Evolutionary conservation across 306 rosid genomes (phyloP).

Genomic region (Cicer chorassanicum): DNA sequence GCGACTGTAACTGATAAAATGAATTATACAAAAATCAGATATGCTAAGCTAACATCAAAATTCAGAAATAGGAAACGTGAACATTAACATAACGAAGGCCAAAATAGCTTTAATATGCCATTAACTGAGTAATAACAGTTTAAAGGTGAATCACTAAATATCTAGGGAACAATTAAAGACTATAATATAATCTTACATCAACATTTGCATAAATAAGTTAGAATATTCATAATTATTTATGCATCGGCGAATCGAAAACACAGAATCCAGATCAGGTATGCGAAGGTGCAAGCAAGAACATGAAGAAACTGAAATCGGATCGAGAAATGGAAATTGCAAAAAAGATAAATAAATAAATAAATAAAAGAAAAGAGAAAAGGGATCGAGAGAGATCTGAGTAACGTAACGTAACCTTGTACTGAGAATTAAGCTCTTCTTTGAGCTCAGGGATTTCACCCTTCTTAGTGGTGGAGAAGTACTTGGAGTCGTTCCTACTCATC

Average conservation of each 20-base stretch:
- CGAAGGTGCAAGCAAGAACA: background rate
- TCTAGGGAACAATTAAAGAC: background rate
- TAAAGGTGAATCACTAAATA: constrained; percentile 13
- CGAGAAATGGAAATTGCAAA: constrained; percentile 18
- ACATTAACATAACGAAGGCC: background rate
- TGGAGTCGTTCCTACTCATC: constrained; percentile 99
- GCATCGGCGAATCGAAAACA: background rate
- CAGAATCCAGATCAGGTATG: constrained; percentile 33
- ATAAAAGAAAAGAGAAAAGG: background rate
- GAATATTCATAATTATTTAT: background rate
- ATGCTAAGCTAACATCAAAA: background rate
- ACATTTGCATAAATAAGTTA: constrained; percentile 25
- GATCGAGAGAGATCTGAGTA: constrained; percentile 39
- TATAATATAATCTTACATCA: background rate
- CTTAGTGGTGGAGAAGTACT: constrained; percentile 98
- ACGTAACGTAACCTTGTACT: constrained; percentile 82
- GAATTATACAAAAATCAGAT: background rate
- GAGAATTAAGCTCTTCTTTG: constrained; percentile 99
- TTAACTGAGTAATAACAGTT: constrained; percentile 10
- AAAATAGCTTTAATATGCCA: background rate
- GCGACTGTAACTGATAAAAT: background rate
- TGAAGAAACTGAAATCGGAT: constrained; percentile 28
- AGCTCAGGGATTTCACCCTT: constrained; percentile 99
- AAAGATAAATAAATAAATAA: background rate
- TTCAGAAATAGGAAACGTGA: constrained; percentile 12